Conservation (phyloP, 1,284 basidiomycete species). For the Cryptococcus sp. region DNA sequence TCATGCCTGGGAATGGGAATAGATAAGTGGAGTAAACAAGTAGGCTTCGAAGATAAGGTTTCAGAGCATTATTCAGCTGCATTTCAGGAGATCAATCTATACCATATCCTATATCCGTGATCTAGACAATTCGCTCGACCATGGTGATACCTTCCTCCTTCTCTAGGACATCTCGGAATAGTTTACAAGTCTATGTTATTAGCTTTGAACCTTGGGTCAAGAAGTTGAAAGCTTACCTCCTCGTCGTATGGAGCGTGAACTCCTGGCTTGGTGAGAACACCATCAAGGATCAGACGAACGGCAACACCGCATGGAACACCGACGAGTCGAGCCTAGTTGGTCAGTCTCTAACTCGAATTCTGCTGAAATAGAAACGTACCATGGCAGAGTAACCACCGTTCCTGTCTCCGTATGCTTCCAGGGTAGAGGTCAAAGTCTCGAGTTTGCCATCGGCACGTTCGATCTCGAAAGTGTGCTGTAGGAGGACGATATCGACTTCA, state of each 20-base stretch:
- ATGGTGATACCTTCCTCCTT: slow-evolving; percentile 72
- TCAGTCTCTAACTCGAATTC: neutral
- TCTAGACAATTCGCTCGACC: slow-evolving; percentile 58
- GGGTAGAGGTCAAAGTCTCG: slow-evolving; percentile 83
- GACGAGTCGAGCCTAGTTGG: slow-evolving; percentile 65
- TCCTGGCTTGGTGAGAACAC: slow-evolving; percentile 70
- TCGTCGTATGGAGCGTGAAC: slow-evolving; percentile 85
- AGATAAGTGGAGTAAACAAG: too few species aligned
- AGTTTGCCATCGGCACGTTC: slow-evolving; percentile 75
- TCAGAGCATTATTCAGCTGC: too few species aligned
- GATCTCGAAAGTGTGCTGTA: slow-evolving; percentile 94
- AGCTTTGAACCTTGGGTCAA: neutral
- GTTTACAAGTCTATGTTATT: slow-evolving; percentile 60
- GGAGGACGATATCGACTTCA: slow-evolving; percentile 93
- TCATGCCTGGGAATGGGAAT: too few species aligned
- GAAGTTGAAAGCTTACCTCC: slow-evolving; percentile 49
- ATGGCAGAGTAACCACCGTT: slow-evolving; percentile 85
- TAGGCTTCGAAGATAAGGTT: too few species aligned
- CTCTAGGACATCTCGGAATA: slow-evolving; percentile 72
- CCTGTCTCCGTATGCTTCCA: slow-evolving; percentile 82
- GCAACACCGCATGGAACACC: slow-evolving; percentile 94
- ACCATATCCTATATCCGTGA: neutral
- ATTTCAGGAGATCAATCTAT: too few species aligned
- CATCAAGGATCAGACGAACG: slow-evolving; percentile 67
- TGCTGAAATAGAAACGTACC: slow-evolving; percentile 50